Conservation (phyloP, 2,329 filamentous ascomycete genomes). For the Curvularia sp. region DNA sequence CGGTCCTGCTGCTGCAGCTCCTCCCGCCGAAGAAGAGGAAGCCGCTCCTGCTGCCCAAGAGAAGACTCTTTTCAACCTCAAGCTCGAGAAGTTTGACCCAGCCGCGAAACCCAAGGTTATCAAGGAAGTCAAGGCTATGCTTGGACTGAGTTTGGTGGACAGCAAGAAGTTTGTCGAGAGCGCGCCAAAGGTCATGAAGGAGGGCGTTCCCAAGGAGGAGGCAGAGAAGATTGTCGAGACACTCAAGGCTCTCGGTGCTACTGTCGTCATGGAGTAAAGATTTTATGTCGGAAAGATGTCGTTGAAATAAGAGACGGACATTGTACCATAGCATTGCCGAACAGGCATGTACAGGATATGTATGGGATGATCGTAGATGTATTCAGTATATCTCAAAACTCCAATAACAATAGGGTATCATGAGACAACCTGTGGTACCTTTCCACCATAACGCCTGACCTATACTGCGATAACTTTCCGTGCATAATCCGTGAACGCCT, state of each 20-base stretch:
- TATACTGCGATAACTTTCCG: conserved; percentile 22
- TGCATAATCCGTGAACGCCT: conserved; percentile 8
- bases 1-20: conserved; percentile 66
- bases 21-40: conserved; percentile 77
- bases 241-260: conserved; percentile 91
- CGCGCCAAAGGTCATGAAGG: conserved; percentile 98
- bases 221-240: conserved; percentile 97
- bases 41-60: conserved; percentile 86
- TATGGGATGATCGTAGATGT: conserved; percentile 43
- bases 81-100: conserved; percentile 88
- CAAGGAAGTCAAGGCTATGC: conserved; percentile 98
- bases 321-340: conserved; percentile 48
- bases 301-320: conserved; percentile 17
- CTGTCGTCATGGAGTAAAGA: conserved; percentile 85
- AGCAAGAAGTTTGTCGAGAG: conserved; percentile 99
- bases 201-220: conserved; percentile 98
- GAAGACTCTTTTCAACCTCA: conserved; percentile 97
- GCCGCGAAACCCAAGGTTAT: conserved; percentile 96
- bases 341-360: conserved; percentile 49
- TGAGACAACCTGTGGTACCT: conserved; percentile 39
- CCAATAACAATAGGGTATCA: conserved; percentile 27
- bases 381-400: conserved; percentile 31
- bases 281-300: not conserved
- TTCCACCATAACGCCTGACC: conserved; percentile 36
- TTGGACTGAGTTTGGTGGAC: conserved; percentile 95